Conservation (phyloP, 257 asterid species). For the Solanum chaucha region DNA sequence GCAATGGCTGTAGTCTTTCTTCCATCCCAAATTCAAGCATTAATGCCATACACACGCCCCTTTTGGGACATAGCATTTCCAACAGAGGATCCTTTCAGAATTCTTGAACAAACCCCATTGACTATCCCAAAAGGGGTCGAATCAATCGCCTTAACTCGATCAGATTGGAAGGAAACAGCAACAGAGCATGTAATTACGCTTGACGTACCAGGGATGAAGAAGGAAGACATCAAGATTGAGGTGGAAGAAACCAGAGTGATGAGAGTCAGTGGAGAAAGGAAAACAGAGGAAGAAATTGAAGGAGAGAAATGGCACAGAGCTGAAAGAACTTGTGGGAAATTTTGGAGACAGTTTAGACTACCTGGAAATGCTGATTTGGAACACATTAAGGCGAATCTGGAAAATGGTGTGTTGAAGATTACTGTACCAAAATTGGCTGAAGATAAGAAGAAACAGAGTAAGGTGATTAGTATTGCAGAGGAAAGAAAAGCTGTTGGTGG, state of each 20-base stretch:
- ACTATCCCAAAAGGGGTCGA: not conserved
- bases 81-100: not conserved
- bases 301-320: not conserved
- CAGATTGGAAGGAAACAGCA: not conserved
- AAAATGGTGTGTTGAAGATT: not conserved
- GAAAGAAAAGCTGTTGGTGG: not conserved
- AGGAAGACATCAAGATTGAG: not conserved
- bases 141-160: not conserved
- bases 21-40: slow-evolving; percentile 1
- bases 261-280: not conserved
- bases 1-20: not conserved
- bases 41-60: slow-evolving; percentile 16
- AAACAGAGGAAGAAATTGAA: not conserved
- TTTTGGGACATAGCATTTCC: slow-evolving; percentile 1
- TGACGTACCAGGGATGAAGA: not conserved
- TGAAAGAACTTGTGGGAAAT: not conserved
- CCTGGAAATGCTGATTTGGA: not conserved
- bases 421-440: not conserved
- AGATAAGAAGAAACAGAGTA: not conserved
- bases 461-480: not conserved
- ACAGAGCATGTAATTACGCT: not conserved
- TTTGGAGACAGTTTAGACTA: not conserved
- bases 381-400: not conserved
- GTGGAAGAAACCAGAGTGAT: not conserved
- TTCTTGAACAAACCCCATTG: not conserved